These are phyloP conservation scores for Fusarium denticulatum DNA, from an alignment of 2,329 filamentous ascomycete species.

Conservation along the genomic window DNA sequence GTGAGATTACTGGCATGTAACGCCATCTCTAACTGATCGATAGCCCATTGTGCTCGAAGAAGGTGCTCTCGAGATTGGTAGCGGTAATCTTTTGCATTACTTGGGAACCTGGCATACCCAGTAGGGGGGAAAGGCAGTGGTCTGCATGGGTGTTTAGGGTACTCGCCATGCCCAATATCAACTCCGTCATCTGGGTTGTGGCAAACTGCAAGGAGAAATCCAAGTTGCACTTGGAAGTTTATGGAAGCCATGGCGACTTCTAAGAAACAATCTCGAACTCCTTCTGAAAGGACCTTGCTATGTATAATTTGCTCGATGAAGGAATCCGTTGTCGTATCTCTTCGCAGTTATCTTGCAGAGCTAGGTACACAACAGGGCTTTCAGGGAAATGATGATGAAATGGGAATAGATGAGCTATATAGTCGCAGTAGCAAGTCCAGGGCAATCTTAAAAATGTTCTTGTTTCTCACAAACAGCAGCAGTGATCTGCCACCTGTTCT, in stretches of 20 bases:
- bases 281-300: not conserved
- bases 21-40: not conserved
- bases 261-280: not conserved
- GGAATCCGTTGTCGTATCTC: not conserved
- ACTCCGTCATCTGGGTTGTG: not conserved
- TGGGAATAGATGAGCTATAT: not conserved
- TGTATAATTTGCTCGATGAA: not conserved
- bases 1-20: not conserved
- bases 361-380: not conserved
- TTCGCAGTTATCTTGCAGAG: not conserved
- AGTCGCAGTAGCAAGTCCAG: not conserved
- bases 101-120: not conserved
- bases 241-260: not conserved
- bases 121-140: not conserved
- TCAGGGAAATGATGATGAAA: not conserved
- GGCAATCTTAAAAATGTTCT: not conserved
- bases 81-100: not conserved
- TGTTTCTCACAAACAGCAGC: not conserved
- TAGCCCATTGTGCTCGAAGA: constrained; percentile 4
- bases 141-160: not conserved
- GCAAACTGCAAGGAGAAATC: constrained; percentile 13
- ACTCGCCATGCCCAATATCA: not conserved
- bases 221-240: constrained; percentile 1
- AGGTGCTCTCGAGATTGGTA: not conserved
- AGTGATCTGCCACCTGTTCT: not conserved